A percentile compares a stretch with the other conserved stretches of the same genome.
Evolutionary conservation across 805 yeast species (phyloP).

Genomic region (Priceomyces haplophilus): DNA sequence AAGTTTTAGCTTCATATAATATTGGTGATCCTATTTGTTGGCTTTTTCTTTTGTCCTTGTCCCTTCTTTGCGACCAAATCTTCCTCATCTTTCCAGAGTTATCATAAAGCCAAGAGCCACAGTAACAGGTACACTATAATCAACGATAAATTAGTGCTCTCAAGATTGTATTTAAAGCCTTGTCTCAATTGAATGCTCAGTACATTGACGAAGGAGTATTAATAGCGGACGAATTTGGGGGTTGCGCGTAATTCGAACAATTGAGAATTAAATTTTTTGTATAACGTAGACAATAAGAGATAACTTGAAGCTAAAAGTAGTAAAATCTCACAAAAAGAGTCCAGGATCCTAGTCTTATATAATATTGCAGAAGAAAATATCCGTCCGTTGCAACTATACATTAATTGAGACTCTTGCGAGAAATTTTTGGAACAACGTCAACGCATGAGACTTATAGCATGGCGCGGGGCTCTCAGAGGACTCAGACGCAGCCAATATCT

Average conservation of each 20-base stretch:
- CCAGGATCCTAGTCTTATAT: too few relatives aligned
- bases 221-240: neutral
- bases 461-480: neutral
- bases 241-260: neutral
- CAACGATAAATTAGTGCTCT: neutral
- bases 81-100: constrained; percentile 33
- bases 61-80: constrained; percentile 26
- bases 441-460: neutral
- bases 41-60: constrained; percentile 22
- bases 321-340: too few relatives aligned
- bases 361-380: too few relatives aligned
- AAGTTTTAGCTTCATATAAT: neutral
- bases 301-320: too few relatives aligned
- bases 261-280: neutral
- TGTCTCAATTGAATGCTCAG: neutral
- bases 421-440: too few relatives aligned
- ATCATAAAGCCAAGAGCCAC: neutral
- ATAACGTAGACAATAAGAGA: too few relatives aligned
- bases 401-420: too few relatives aligned
- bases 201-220: neutral
- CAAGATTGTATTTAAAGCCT: neutral
- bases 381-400: too few relatives aligned
- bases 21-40: constrained; percentile 5
- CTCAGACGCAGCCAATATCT: neutral
- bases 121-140: neutral